Conservation (phyloP, 345 rosid species). For the Cochlearia excelsa region DNA sequence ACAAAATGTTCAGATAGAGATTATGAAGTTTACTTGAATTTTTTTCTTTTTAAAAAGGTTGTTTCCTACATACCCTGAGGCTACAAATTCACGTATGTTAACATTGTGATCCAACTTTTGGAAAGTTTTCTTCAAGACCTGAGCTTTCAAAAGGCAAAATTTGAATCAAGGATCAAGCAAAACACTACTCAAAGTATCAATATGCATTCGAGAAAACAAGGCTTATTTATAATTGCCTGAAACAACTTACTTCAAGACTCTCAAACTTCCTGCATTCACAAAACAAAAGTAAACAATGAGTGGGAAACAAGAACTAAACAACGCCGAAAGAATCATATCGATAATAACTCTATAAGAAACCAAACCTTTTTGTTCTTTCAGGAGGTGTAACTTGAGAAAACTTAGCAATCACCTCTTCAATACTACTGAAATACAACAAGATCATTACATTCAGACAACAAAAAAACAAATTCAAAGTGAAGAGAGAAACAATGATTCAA, state of each 20-base stretch:
- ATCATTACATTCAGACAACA: neutral
- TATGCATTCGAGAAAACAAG: neutral
- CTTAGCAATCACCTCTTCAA: constrained; percentile 70
- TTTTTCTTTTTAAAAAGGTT: neutral
- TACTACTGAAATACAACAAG: constrained; percentile 38
- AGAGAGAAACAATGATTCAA: neutral
- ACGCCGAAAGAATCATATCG: neutral
- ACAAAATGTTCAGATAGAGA: constrained; percentile 15
- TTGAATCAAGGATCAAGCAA: constrained; percentile 22
- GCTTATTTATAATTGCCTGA: constrained; percentile 8
- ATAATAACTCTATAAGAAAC: neutral
- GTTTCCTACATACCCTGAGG: constrained; percentile 47
- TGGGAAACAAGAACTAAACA: constrained; percentile 4
- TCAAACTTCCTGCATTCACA: constrained; percentile 66
- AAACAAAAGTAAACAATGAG: constrained; percentile 10
- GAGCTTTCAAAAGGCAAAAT: constrained; percentile 44
- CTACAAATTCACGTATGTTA: constrained; percentile 67
- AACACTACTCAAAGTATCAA: constrained; percentile 4
- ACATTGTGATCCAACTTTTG: constrained; percentile 89
- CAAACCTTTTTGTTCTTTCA: constrained; percentile 77
- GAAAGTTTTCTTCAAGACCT: constrained; percentile 86
- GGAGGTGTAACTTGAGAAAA: constrained; percentile 65
- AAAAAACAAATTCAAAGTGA: neutral
- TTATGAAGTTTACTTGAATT: neutral
- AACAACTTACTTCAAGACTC: constrained; percentile 80